A percentile compares a stretch with the other conserved stretches of the same genome.
Evolutionary conservation across 192 early-diverging fungal species (phyloP).

Genomic region (Coemansia erecta): DNA sequence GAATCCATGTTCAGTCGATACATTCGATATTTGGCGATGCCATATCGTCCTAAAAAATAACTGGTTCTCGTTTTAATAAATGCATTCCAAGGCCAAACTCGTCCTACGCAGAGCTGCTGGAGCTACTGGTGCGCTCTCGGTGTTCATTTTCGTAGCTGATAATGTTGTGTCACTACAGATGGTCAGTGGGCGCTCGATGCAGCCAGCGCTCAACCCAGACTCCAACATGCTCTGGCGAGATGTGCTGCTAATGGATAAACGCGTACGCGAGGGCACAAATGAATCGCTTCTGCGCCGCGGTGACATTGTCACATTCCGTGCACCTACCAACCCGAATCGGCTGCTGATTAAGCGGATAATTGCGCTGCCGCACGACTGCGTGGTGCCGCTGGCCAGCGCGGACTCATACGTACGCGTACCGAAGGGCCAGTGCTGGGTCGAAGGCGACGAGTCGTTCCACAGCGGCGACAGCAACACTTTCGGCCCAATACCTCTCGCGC

Average conservation of each 20-base stretch:
- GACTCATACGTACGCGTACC: conserved; percentile 61
- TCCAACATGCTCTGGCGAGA: conserved; percentile 62
- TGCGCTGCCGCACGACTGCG: conserved; percentile 75
- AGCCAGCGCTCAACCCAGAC: conserved; percentile 77
- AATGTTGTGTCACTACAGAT: conserved; percentile 46
- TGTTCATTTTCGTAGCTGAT: conserved; percentile 31
- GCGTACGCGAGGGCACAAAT: conserved; percentile 48
- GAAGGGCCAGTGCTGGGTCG: conserved; percentile 80
- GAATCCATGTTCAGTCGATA: no score
- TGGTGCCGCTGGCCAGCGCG: conserved; percentile 30
- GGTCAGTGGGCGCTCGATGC: conserved; percentile 56
- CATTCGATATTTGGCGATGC: no score
- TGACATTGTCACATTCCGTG: conserved; percentile 65
- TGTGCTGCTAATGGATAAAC: conserved; percentile 65
- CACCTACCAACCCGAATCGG: conserved; percentile 67
- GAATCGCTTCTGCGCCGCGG: conserved; percentile 54
- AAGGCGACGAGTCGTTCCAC: conserved; percentile 83
- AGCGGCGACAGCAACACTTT: conserved; percentile 77
- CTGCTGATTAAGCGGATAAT: conserved; percentile 83
- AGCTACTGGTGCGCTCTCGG: conserved; percentile 16
- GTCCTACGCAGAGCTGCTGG: conserved; percentile 11
- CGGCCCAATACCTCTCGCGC: conserved; percentile 71
- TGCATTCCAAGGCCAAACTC: neutral
- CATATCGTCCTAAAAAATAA: no score
- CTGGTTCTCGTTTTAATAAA: no score